A percentile compares a stretch with the other conserved stretches of the same genome.
Evolutionary conservation across 768 basidiomycete genomes (phyloP).

Genomic region (Ephemerocybe angulata): DNA sequence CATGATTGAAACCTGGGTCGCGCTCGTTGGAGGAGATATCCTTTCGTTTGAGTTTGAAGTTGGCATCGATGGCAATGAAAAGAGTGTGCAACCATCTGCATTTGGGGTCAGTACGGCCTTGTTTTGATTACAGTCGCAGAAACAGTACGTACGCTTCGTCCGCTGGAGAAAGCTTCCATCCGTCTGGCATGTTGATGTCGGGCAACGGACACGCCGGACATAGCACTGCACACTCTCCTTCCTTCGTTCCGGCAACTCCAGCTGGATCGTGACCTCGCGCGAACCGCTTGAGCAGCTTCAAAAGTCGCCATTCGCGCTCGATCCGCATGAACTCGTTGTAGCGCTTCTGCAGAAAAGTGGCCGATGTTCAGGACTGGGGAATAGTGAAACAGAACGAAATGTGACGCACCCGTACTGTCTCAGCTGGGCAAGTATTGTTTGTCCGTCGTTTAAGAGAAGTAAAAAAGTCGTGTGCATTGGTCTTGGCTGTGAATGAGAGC

Average conservation of each 20-base stretch:
- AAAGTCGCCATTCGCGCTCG: slow-evolving; percentile 17
- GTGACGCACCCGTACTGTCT: background rate
- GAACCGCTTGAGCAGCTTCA: slow-evolving; percentile 15
- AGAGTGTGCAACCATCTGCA: slow-evolving; percentile 24
- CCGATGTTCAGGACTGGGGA: too few relatives aligned
- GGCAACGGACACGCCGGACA: slow-evolving; percentile 21
- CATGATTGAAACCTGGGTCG: slow-evolving; percentile 25
- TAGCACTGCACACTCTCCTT: slow-evolving; percentile 18
- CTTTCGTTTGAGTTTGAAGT: slow-evolving; percentile 28
- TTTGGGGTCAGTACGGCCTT: too few relatives aligned
- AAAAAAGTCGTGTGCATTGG: too few relatives aligned
- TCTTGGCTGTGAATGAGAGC: slow-evolving; percentile 5
- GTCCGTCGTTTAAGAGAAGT: too few relatives aligned
- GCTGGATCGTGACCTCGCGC: slow-evolving; percentile 12
- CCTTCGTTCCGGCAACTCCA: slow-evolving; percentile 11
- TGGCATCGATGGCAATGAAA: slow-evolving; percentile 29
- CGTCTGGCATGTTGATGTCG: slow-evolving; percentile 16
- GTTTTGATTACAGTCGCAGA: too few relatives aligned
- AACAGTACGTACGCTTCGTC: slow-evolving; percentile 1
- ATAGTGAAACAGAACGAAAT: too few relatives aligned
- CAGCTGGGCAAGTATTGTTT: too few relatives aligned
- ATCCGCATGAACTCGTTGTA: slow-evolving; percentile 17
- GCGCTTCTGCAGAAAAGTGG: slow-evolving; percentile 17
- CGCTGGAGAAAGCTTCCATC: slow-evolving; percentile 15
- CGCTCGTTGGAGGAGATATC: slow-evolving; percentile 18